Percentiles rank a stretch among this genome's conserved stretches.
phyloP scores from a whole-genome alignment of 1,284 basidiomycete species.

The Cryptococcus sp. region DNA sequence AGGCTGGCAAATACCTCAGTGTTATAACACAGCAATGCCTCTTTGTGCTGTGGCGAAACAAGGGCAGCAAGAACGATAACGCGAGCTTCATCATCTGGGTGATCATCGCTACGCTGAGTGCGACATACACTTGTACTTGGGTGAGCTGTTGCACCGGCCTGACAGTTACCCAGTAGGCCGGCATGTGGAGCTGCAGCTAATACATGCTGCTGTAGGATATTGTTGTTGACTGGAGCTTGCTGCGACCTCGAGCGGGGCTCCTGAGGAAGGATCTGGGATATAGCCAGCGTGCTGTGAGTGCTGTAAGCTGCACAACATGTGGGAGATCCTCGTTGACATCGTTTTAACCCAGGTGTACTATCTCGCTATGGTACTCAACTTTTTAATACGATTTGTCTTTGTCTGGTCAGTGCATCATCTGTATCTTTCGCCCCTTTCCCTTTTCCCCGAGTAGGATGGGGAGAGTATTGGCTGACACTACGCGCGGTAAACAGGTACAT shows the following conservation, averaged over 20 bases:
- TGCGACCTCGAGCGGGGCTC: conserved; percentile 63
- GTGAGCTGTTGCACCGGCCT: conserved; percentile 58
- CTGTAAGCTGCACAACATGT: too few relatives aligned
- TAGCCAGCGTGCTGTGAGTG: conserved; percentile 46
- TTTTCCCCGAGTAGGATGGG: not conserved
- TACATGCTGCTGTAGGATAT: conserved; percentile 53
- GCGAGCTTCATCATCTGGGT: conserved; percentile 62
- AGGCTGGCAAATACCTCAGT: conserved; percentile 75
- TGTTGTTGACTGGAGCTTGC: conserved; percentile 58
- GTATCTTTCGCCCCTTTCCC: not conserved
- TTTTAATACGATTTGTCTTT: conserved; percentile 76
- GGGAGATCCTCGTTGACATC: conserved; percentile 13
- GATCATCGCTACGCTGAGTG: conserved; percentile 60
- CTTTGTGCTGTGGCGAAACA: conserved; percentile 70
- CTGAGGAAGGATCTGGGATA: conserved; percentile 75
- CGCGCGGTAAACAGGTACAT: conserved; percentile 56
- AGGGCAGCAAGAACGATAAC: conserved; percentile 51
- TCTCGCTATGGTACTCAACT: conserved; percentile 58
- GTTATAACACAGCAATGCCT: conserved; percentile 63
- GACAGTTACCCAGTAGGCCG: too few relatives aligned
- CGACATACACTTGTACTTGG: conserved; percentile 74
- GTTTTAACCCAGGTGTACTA: conserved; percentile 49
- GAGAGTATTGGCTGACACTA: not conserved
- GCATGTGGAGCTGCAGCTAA: conserved; percentile 2
- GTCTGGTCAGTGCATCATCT: conserved; percentile 51